Evolutionary conservation across 2,329 filamentous ascomycete species (phyloP).

Genomic region (Sporothrix brasiliensis): DNA sequence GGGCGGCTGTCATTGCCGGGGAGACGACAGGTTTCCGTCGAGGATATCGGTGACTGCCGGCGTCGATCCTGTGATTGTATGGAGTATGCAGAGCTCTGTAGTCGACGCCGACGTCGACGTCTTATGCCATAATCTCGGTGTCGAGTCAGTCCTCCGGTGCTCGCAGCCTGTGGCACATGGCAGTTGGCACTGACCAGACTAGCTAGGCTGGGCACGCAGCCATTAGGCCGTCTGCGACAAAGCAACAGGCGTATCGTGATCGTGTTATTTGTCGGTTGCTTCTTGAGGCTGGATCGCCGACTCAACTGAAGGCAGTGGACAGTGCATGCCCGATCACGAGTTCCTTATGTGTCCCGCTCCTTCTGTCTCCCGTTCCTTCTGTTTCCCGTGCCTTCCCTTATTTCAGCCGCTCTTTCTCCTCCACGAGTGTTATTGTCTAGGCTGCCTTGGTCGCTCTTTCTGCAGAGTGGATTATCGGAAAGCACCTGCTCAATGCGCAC

Average conservation of each 20-base stretch:
- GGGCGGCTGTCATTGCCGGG: background rate
- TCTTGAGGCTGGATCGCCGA: no score
- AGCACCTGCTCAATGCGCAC: background rate
- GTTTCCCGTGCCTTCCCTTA: no score
- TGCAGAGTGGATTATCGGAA: background rate
- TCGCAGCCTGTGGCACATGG: no score
- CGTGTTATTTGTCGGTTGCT: background rate
- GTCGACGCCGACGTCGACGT: no score
- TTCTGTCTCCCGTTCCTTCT: background rate
- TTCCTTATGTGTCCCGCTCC: background rate
- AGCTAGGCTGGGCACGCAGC: no score
- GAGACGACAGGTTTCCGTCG: background rate
- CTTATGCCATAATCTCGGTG: no score
- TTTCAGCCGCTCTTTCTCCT: background rate
- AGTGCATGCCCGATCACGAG: conserved; percentile 12
- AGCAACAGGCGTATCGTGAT: background rate
- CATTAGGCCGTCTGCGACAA: no score
- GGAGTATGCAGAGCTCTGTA: no score
- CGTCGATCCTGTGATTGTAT: background rate
- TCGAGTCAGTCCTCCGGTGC: no score
- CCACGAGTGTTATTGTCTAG: background rate
- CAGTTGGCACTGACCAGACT: no score
- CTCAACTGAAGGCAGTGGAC: background rate
- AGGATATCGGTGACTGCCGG: background rate
- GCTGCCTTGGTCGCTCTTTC: background rate